Conservation (phyloP, 305 asterid species). For the Fraxinus floribunda region DNA sequence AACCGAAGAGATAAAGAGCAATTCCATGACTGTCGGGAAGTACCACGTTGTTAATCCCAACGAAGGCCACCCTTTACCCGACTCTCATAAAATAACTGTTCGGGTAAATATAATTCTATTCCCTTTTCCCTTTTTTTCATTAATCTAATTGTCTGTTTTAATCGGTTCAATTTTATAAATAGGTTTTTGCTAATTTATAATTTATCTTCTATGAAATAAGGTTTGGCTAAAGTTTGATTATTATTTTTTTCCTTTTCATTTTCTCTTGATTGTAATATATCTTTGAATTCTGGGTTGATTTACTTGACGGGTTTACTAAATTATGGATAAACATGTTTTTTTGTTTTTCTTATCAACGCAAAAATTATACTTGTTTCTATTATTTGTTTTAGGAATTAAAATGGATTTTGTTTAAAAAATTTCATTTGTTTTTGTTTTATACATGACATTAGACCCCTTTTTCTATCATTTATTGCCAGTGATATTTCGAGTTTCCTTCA, state of each 20-base stretch:
- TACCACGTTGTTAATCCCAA: conserved; percentile 63
- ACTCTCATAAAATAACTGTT: conserved; percentile 67
- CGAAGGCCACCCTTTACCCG: conserved; percentile 72
- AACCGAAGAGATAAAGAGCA: conserved; percentile 72
- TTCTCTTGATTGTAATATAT: neutral
- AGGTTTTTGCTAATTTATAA: neutral
- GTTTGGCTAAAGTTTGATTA: neutral
- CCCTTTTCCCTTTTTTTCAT: neutral
- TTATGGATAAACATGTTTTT: neutral
- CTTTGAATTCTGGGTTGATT: neutral
- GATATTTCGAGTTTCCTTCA: neutral
- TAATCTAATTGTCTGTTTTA: neutral
- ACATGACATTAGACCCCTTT: neutral
- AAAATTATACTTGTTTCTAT: neutral
- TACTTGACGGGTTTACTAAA: neutral
- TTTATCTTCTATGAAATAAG: neutral
- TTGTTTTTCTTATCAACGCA: neutral
- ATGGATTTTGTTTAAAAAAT: neutral
- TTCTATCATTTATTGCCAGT: neutral
- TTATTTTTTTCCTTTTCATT: neutral
- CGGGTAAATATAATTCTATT: conserved; percentile 40
- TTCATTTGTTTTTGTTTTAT: neutral
- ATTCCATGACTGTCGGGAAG: conserved; percentile 84
- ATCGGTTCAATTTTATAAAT: neutral
- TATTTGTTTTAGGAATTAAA: neutral